Evolutionary conservation across 805 yeast species (phyloP).

Genomic region (Teunomyces barrocoloradensis): DNA sequence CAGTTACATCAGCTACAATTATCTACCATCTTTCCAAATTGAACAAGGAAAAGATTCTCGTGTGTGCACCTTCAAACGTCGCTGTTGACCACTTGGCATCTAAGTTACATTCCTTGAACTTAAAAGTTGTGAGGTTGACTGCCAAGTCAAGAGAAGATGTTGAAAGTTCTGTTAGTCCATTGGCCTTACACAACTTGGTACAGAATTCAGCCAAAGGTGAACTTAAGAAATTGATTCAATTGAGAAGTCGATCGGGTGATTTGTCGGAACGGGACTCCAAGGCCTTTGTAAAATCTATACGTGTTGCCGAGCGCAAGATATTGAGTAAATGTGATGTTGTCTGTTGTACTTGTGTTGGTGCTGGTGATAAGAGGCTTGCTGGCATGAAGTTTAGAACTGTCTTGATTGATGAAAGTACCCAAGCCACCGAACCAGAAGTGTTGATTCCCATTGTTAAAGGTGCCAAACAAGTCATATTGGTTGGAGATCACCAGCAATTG

Average conservation of each 20-base stretch:
- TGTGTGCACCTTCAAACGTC: constrained; percentile 94
- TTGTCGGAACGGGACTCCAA: constrained; percentile 54
- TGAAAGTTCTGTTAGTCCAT: constrained; percentile 57
- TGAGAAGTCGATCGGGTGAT: constrained; percentile 69
- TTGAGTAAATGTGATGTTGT: constrained; percentile 68
- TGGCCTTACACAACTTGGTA: constrained; percentile 57
- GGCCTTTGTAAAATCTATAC: constrained; percentile 39
- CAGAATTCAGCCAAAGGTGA: constrained; percentile 48
- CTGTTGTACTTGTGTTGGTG: constrained; percentile 91
- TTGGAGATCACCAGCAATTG: constrained; percentile 94
- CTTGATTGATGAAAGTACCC: constrained; percentile 89
- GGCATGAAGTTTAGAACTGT: constrained; percentile 67
- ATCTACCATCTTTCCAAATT: constrained; percentile 69
- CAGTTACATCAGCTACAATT: constrained; percentile 88
- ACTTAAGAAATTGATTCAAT: constrained; percentile 54
- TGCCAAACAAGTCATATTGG: constrained; percentile 82
- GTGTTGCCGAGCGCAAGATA: constrained; percentile 47
- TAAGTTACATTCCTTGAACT: constrained; percentile 65
- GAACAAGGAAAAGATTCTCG: constrained; percentile 65
- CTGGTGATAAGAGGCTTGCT: constrained; percentile 69
- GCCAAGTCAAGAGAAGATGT: constrained; percentile 82
- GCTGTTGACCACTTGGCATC: constrained; percentile 90
- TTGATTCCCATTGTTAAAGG: constrained; percentile 87
- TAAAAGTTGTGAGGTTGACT: constrained; percentile 72
- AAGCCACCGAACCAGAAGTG: constrained; percentile 90